Evolutionary conservation across 495 filamentous ascomycete species (phyloP).

Genomic region (Cairneyella variabilis): DNA sequence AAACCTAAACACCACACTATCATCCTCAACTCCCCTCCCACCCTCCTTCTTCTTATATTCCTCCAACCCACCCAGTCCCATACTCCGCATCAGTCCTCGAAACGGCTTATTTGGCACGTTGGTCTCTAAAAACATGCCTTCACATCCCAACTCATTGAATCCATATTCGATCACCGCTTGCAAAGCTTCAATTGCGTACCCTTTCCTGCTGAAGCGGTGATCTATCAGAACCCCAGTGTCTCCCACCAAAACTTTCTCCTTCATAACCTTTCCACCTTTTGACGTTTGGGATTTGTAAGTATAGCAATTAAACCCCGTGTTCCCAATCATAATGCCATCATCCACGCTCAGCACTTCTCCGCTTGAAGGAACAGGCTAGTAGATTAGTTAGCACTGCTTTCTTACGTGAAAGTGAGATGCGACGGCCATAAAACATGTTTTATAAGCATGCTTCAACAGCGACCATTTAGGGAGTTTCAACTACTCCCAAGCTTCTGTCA

Average conservation of each 20-base stretch:
- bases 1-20: not conserved
- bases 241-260: not conserved
- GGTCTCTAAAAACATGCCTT: slow-evolving; percentile 1
- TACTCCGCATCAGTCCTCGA: slow-evolving; percentile 3
- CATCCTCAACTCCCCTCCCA: not conserved
- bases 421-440: too few species aligned
- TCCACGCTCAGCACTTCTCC: slow-evolving; percentile 1
- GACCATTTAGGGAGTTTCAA: too few species aligned
- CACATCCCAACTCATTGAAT: not conserved
- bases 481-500: too few species aligned
- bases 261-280: not conserved
- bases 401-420: too few species aligned
- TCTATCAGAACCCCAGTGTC: slow-evolving; percentile 12
- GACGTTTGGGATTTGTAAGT: not conserved
- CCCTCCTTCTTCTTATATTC: not conserved
- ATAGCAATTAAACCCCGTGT: slow-evolving; percentile 12
- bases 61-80: slow-evolving; percentile 2
- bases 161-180: slow-evolving; percentile 14
- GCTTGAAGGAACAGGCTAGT: too few species aligned
- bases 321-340: slow-evolving; percentile 8
- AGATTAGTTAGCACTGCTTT: too few species aligned
- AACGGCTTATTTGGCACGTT: slow-evolving; percentile 5
- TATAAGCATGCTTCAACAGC: too few species aligned
- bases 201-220: slow-evolving; percentile 1
- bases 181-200: slow-evolving; percentile 7